Percentiles rank a stretch among this genome's conserved stretches.
phyloP scores from a whole-genome alignment of 192 early-diverging fungal genomes.

The Coemansia asiatica region DNA sequence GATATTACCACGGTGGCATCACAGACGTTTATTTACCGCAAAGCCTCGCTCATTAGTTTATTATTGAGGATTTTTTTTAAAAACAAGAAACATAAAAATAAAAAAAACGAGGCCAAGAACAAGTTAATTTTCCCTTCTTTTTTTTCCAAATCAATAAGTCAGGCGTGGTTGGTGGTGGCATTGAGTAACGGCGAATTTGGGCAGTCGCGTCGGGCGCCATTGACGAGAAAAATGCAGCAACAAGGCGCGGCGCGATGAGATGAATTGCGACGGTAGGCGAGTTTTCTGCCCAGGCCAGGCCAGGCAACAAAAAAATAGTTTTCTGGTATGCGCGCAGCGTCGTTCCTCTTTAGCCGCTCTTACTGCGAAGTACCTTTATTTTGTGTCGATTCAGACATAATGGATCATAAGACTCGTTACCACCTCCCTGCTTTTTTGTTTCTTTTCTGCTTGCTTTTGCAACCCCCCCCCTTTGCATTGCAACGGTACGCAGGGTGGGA shows the following conservation, averaged over 20 bases:
- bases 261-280: no score
- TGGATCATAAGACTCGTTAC: constrained; percentile 4
- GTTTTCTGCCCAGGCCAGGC: not conserved
- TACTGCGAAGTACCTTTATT: constrained; percentile 11
- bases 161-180: not conserved
- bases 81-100: not conserved
- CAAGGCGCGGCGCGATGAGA: not conserved
- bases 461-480: constrained; percentile 1
- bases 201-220: not conserved
- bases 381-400: constrained; percentile 1
- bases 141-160: not conserved
- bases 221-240: not conserved
- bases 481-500: not conserved
- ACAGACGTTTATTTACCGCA: constrained; percentile 1
- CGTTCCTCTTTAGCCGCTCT: constrained; percentile 1
- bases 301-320: not conserved
- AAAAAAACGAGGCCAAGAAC: not conserved
- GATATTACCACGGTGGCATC: not conserved
- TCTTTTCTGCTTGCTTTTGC: not conserved
- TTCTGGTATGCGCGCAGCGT: not conserved
- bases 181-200: constrained; percentile 4
- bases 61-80: not conserved
- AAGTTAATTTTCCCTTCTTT: no score
- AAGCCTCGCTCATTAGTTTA: constrained; percentile 6
- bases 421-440: constrained; percentile 5